Percentiles rank a stretch among this genome's conserved stretches.
Conservation (phyloP, 192 early-diverging fungal species). For the Spinellus fusiger region DNA sequence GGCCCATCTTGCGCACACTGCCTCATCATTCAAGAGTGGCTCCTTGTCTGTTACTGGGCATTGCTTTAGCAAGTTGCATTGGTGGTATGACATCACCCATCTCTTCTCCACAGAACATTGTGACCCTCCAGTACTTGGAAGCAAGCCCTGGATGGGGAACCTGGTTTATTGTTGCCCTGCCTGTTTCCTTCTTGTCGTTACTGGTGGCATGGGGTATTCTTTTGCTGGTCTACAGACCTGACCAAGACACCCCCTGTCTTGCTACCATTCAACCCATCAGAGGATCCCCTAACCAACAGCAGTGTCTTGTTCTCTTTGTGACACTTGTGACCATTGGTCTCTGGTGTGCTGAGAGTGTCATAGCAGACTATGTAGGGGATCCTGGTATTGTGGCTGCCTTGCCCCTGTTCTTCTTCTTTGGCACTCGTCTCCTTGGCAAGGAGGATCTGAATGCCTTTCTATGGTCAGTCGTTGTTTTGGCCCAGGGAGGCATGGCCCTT, state of each 20-base stretch:
- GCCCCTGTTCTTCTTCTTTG: conserved; percentile 71
- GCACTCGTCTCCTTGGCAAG: conserved; percentile 61
- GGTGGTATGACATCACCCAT: conserved; percentile 80
- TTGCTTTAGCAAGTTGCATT: conserved; percentile 65
- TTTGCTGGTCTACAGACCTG: conserved; percentile 57
- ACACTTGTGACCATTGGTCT: conserved; percentile 59
- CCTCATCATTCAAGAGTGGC: conserved; percentile 53
- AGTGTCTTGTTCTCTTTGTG: conserved; percentile 53
- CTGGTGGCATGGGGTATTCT: conserved; percentile 59
- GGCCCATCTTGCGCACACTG: conserved; percentile 70
- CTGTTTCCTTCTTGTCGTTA: conserved; percentile 57
- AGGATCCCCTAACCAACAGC: conserved; percentile 36
- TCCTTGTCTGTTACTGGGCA: conserved; percentile 65
- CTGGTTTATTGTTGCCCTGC: conserved; percentile 67
- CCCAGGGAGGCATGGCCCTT: conserved; percentile 72
- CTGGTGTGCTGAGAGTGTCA: conserved; percentile 61
- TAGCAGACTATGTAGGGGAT: conserved; percentile 58
- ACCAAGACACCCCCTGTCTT: conserved; percentile 39
- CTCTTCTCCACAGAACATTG: conserved; percentile 73
- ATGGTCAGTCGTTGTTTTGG: conserved; percentile 54
- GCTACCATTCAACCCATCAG: conserved; percentile 36
- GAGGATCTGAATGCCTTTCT: conserved; percentile 70
- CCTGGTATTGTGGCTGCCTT: conserved; percentile 69
- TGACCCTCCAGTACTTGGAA: conserved; percentile 69
- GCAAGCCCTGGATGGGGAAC: conserved; percentile 61